Conservation (phyloP, 1,284 basidiomycete genomes). For the Puccinia coronata region DNA sequence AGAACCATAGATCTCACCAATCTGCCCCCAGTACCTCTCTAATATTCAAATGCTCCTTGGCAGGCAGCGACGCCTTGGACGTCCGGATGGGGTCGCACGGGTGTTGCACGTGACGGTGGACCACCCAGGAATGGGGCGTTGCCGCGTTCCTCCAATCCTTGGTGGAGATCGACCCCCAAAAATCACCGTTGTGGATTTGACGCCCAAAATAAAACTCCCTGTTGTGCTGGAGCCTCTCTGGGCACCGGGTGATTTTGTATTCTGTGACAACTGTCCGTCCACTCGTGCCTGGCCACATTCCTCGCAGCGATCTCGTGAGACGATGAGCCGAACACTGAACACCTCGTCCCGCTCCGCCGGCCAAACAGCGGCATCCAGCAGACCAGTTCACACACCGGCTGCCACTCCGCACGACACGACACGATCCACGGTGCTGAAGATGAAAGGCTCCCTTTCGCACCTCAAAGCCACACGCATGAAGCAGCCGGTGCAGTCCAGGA, state of each 20-base stretch:
- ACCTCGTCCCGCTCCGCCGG: neutral
- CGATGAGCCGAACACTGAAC: constrained; percentile 1
- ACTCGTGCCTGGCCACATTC: neutral
- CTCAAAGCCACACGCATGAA: neutral
- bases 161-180: too few relatives aligned
- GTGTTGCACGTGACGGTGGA: too few relatives aligned
- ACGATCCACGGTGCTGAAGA: neutral
- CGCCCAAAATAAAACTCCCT: too few relatives aligned
- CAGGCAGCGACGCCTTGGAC: too few relatives aligned
- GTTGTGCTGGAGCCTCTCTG: too few relatives aligned
- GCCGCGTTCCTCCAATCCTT: too few relatives aligned
- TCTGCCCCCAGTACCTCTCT: too few relatives aligned
- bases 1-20: too few relatives aligned
- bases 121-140: too few relatives aligned
- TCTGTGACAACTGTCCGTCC: neutral
- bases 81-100: too few relatives aligned
- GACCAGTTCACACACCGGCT: neutral
- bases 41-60: too few relatives aligned
- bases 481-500: neutral
- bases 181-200: too few relatives aligned
- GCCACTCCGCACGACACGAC: neutral
- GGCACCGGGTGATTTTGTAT: neutral
- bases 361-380: neutral
- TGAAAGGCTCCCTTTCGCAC: neutral
- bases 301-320: neutral